Evolutionary conservation across 441 rosid species (phyloP), one percentile per base, ranked within the genome.

Genomic region (Croton laevigatus): DNA sequence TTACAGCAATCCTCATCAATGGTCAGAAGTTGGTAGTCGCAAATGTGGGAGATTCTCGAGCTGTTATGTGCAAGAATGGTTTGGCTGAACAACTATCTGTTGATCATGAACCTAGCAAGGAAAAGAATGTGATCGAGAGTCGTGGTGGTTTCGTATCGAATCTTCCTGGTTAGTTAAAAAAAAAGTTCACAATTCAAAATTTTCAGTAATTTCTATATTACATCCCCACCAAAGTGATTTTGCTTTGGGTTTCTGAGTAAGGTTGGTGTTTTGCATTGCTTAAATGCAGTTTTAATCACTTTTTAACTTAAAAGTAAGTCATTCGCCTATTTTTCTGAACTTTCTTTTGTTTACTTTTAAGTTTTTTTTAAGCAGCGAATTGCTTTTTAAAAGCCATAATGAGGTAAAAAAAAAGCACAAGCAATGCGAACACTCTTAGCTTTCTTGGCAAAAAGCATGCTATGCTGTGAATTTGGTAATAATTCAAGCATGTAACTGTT

Each of bases 21-120:
- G 81, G 95, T 55, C 82, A 81, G 63, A 89, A 83, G 87, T 78
- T 94, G 63, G 85, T 94, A 46, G 88, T 91, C 71, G 98, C 97
- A 16, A 94, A 94, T 80, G 85, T 94, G 49, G 98, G 97, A 46
- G 97, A 94, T 83, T 94, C 97, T 23, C 80, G 98, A 62, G 98
- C 97, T 53, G 91, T 91, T 58, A 78, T 94, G 65, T 78, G 88
- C 83, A 85, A 80, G 76, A 80, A 72, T 55, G 94, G 97, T 59
- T 79, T 79, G 72, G 95, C 95, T 8, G 82, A 84, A 79, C 97
- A 84, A 72, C 78, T 94, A 59, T 91, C 98, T 3, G 71, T 90
- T 58, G 98, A 94, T 88, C 98, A 94, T 59, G 97, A 94, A 69
- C 96, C 98, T 0, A 86, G 71, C 69, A 49, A 65, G 59, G 98